phyloP scores from a whole-genome alignment of 495 filamentous ascomycete genomes.

The Neurospora sp. region DNA sequence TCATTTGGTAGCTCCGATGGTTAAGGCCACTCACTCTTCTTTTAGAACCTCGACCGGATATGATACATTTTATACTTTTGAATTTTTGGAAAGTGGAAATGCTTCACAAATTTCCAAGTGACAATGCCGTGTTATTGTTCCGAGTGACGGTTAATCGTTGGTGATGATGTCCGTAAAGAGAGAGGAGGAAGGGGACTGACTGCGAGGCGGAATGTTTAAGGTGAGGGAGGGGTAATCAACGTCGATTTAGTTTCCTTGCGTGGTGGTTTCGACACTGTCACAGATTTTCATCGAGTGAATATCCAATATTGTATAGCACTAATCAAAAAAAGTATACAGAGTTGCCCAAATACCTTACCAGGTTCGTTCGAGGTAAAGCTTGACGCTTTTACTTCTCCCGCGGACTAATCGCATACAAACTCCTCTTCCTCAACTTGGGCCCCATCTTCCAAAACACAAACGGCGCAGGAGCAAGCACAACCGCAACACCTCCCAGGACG shows the following conservation, averaged over 20 bases:
- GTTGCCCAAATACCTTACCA: background rate
- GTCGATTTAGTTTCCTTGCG: background rate
- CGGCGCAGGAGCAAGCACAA: constrained; percentile 14
- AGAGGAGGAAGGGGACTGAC: background rate
- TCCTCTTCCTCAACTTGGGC: constrained; percentile 16
- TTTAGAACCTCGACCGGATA: background rate
- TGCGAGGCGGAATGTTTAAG: background rate
- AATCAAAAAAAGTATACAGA: background rate
- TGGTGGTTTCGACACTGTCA: background rate
- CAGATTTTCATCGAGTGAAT: background rate
- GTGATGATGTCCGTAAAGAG: background rate
- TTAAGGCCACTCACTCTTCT: background rate
- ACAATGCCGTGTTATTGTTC: background rate
- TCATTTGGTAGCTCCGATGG: background rate
- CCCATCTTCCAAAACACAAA: constrained; percentile 19
- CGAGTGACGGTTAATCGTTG: background rate
- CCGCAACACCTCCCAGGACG: constrained; percentile 17
- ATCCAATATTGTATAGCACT: background rate
- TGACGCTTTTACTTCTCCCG: background rate
- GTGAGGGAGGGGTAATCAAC: background rate
- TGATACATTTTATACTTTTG: background rate
- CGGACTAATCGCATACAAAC: constrained; percentile 11
- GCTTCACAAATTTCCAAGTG: background rate
- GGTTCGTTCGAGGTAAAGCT: background rate
- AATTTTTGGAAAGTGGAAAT: background rate